These are phyloP conservation scores for Uncinocarpus reesii DNA, from an alignment of 2,329 filamentous ascomycete species.

Conservation along the genomic window DNA sequence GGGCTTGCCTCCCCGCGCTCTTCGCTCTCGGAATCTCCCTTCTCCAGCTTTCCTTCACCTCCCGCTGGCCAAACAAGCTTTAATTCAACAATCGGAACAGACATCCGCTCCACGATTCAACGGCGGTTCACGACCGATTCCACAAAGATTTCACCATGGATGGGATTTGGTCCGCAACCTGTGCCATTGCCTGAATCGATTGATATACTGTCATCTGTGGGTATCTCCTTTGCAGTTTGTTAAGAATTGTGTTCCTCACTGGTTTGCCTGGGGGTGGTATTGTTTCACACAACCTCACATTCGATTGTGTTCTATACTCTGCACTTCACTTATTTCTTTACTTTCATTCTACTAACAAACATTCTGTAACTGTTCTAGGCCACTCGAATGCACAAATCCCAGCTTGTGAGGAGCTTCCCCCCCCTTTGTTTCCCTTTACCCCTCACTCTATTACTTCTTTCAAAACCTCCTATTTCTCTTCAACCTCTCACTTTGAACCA, in stretches of 20 bases:
- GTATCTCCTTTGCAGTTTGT: slow-evolving; percentile 19
- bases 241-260: slow-evolving; percentile 1
- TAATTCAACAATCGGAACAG: slow-evolving; percentile 52
- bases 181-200: slow-evolving; percentile 45
- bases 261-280: slow-evolving; percentile 10
- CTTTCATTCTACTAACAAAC: slow-evolving; percentile 12
- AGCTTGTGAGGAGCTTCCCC: slow-evolving; percentile 23
- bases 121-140: slow-evolving; percentile 91
- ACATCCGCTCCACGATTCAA: slow-evolving; percentile 67
- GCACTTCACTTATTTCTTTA: not conserved
- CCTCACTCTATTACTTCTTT: not conserved
- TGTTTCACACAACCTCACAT: not conserved
- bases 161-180: slow-evolving; percentile 47
- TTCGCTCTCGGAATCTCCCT: slow-evolving; percentile 62
- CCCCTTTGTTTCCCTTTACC: slow-evolving; percentile 1
- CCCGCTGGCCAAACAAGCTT: slow-evolving; percentile 56
- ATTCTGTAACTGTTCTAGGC: slow-evolving; percentile 17
- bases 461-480: slow-evolving; percentile 7
- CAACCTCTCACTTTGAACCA: slow-evolving; percentile 14
- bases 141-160: slow-evolving; percentile 67
- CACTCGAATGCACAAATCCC: slow-evolving; percentile 21
- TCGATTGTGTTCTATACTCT: slow-evolving; percentile 5
- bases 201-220: slow-evolving; percentile 47
- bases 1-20: slow-evolving; percentile 69
- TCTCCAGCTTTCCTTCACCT: slow-evolving; percentile 64